These are phyloP conservation scores for Ophiostoma triangulosporum DNA, from an alignment of 2,329 filamentous ascomycete genomes.

Conservation along the genomic window DNA sequence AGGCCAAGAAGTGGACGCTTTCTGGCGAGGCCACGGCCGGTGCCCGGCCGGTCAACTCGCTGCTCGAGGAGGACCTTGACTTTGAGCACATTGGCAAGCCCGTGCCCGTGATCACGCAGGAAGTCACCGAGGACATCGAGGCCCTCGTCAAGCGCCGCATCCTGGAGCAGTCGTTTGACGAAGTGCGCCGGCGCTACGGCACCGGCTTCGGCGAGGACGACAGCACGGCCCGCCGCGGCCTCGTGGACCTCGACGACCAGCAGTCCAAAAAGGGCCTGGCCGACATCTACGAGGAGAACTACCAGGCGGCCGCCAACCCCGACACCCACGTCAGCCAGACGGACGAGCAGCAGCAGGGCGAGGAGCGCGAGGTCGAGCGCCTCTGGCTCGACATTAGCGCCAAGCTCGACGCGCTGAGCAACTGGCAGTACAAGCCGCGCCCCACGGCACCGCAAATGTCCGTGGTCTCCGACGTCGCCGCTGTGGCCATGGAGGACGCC, in stretches of 20 bases:
- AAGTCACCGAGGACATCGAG: slow-evolving; percentile 83
- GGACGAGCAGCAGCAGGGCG: slow-evolving; percentile 68
- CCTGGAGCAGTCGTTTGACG: slow-evolving; percentile 79
- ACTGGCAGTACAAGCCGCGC: slow-evolving; percentile 92
- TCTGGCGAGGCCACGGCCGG: slow-evolving; percentile 73
- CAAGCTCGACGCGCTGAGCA: slow-evolving; percentile 78
- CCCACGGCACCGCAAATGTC: slow-evolving; percentile 68
- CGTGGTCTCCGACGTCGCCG: slow-evolving; percentile 81
- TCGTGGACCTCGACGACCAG: slow-evolving; percentile 70
- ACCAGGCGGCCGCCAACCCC: slow-evolving; percentile 64
- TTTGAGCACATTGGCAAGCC: slow-evolving; percentile 94
- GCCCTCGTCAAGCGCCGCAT: slow-evolving; percentile 90
- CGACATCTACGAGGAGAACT: slow-evolving; percentile 89
- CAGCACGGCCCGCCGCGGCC: slow-evolving; percentile 47
- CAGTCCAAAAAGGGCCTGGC: slow-evolving; percentile 81
- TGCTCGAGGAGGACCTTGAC: slow-evolving; percentile 87
- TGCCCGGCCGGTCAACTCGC: slow-evolving; percentile 77
- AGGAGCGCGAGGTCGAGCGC: slow-evolving; percentile 68
- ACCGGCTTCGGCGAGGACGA: slow-evolving; percentile 42
- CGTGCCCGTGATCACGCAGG: slow-evolving; percentile 82
- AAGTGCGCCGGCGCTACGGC: slow-evolving; percentile 66
- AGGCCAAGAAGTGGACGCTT: slow-evolving; percentile 82
- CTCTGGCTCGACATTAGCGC: slow-evolving; percentile 72
- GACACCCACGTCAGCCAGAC: slow-evolving; percentile 66
- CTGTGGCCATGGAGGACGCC: slow-evolving; percentile 87